phyloP scores from a whole-genome alignment of 192 early-diverging fungal species.

The Jimgerdemannia flammicorona region DNA sequence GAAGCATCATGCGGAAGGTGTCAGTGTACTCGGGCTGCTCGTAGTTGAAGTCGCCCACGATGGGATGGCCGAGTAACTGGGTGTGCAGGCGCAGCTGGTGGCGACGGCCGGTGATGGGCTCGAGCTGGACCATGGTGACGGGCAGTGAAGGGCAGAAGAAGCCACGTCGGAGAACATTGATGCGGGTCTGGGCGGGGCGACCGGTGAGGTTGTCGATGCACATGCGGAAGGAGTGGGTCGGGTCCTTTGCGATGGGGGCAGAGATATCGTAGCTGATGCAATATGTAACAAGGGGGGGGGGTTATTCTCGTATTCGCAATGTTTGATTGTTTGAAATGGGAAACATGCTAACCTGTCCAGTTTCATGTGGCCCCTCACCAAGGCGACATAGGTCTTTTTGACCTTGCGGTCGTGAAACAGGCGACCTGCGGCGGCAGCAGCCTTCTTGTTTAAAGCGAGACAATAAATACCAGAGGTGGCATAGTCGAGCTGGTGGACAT shows the following conservation, averaged over 20 bases:
- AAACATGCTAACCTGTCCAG: conserved; percentile 13
- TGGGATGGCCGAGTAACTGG: conserved; percentile 30
- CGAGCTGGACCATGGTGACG: conserved; percentile 21
- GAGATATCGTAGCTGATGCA: conserved; percentile 22
- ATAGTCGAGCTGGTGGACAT: conserved; percentile 40
- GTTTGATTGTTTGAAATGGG: too few relatives aligned
- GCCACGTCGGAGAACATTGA: conserved; percentile 22
- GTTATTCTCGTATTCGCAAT: too few relatives aligned
- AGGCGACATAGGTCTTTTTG: conserved; percentile 31
- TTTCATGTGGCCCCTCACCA: conserved; percentile 28
- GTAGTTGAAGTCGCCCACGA: conserved; percentile 40
- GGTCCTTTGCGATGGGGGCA: conserved; percentile 29
- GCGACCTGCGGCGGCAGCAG: conserved; percentile 20
- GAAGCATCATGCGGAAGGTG: conserved; percentile 41
- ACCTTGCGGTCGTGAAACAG: conserved; percentile 28
- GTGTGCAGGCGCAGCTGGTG: conserved; percentile 37
- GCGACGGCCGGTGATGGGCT: conserved; percentile 27
- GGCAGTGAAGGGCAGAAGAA: conserved; percentile 17
- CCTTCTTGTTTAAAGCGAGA: conserved; percentile 25
- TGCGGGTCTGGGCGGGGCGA: conserved; percentile 25
- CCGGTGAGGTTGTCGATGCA: conserved; percentile 13
- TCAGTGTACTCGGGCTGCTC: conserved; percentile 28
- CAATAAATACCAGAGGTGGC: conserved; percentile 36
- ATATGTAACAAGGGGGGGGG: background rate
- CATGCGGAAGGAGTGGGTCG: conserved; percentile 33